These are phyloP conservation scores for Metschnikowia baotianmanensis DNA, from an alignment of 805 yeast species.

Conservation along the genomic window DNA sequence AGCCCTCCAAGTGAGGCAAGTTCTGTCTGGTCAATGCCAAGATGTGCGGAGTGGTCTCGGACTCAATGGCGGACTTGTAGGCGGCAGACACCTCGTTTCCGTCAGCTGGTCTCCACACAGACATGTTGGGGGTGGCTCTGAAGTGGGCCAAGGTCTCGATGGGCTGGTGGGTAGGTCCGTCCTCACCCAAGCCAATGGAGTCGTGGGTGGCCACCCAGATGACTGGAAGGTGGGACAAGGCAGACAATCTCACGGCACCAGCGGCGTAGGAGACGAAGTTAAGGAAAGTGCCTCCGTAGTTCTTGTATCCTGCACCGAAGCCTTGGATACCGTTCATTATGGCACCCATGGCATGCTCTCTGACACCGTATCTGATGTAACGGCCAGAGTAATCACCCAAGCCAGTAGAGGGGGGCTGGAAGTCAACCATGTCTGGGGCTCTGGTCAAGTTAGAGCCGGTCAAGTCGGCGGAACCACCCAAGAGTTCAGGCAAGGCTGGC, in stretches of 20 bases:
- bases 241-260: conserved; percentile 84
- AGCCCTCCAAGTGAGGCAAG: conserved; percentile 91
- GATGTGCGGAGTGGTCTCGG: conserved; percentile 65
- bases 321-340: conserved; percentile 97
- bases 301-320: conserved; percentile 78
- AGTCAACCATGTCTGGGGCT: conserved; percentile 78
- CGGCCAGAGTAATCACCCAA: conserved; percentile 89
- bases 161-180: conserved; percentile 94
- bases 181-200: conserved; percentile 89
- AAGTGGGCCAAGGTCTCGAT: conserved; percentile 84
- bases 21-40: conserved; percentile 82
- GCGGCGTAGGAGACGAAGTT: conserved; percentile 85
- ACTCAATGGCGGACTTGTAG: conserved; percentile 61
- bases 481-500: conserved; percentile 73
- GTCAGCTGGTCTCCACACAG: conserved; percentile 92
- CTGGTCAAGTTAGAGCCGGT: conserved; percentile 96
- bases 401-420: conserved; percentile 82
- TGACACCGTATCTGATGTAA: conserved; percentile 95
- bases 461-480: conserved; percentile 98
- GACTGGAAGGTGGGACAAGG: conserved; percentile 79
- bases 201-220: conserved; percentile 89
- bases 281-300: conserved; percentile 97
- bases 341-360: conserved; percentile 99
- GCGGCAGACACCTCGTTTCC: conserved; percentile 89
- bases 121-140: conserved; percentile 78